Evolutionary conservation across 306 rosid species (phyloP).

Genomic region (Mucuna pruriens): DNA sequence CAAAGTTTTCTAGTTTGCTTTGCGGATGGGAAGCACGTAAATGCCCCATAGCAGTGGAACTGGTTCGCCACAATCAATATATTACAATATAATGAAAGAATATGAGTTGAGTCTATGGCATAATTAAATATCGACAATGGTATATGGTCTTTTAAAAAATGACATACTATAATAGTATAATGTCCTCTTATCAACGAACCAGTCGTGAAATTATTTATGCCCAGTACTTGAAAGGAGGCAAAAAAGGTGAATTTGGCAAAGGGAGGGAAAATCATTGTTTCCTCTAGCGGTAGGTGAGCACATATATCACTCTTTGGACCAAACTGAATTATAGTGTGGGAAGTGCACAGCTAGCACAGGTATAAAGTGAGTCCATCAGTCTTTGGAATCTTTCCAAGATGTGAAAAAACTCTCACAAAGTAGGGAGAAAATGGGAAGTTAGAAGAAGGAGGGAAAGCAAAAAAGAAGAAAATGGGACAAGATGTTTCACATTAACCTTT

Average conservation of each 20-base stretch:
- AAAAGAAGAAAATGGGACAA: constrained; percentile 47
- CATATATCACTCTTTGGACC: constrained; percentile 28
- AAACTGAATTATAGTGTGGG: constrained; percentile 43
- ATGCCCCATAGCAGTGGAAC: background rate
- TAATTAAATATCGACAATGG: background rate
- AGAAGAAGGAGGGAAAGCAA: background rate
- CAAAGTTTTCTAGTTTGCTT: constrained; percentile 3
- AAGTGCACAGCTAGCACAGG: constrained; percentile 30
- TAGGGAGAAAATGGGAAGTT: constrained; percentile 20
- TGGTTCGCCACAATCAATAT: background rate
- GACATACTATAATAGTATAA: background rate
- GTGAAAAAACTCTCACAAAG: constrained; percentile 44
- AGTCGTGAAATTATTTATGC: background rate
- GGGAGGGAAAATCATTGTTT: constrained; percentile 12
- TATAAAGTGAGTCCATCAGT: constrained; percentile 30
- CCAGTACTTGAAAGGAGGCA: background rate
- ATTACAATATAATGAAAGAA: background rate
- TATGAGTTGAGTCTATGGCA: background rate
- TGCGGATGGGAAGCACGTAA: background rate
- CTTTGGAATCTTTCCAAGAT: constrained; percentile 41
- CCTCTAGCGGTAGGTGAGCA: constrained; percentile 11
- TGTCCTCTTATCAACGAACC: background rate
- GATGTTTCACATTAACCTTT: constrained; percentile 47
- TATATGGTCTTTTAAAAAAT: background rate
- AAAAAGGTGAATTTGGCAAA: background rate